Conservation (phyloP, 169 alveolate genomes). For the Cryptosporidium sp. region DNA sequence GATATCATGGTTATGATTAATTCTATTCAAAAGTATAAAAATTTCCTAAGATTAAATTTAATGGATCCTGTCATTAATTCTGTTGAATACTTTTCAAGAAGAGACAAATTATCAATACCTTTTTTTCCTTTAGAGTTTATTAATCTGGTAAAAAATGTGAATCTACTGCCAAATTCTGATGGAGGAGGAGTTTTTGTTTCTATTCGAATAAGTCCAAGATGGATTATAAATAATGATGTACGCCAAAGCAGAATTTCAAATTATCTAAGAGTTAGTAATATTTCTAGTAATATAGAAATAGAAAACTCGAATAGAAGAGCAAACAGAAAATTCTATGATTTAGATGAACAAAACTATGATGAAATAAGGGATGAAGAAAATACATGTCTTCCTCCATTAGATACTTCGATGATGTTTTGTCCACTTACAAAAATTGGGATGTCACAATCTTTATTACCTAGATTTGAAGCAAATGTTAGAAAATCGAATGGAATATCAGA, state of each 20-base stretch:
- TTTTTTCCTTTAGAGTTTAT: conserved; percentile 33
- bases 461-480: conserved; percentile 51
- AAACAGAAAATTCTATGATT: not conserved
- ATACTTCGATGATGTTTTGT: conserved; percentile 59
- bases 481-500: conserved; percentile 39
- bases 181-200: conserved; percentile 56
- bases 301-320: not conserved
- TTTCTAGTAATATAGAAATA: not conserved
- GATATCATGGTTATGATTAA: conserved; percentile 35
- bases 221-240: conserved; percentile 26
- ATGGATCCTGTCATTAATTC: conserved; percentile 48
- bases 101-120: conserved; percentile 44
- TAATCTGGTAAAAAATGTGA: not conserved
- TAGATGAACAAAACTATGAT: conserved; percentile 26
- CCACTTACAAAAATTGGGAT: conserved; percentile 47
- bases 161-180: conserved; percentile 7
- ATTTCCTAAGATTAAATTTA: conserved; percentile 36
- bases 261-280: not conserved
- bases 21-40: conserved; percentile 34
- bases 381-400: conserved; percentile 29
- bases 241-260: conserved; percentile 24
- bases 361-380: conserved; percentile 51
- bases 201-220: conserved; percentile 39
- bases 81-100: conserved; percentile 34
- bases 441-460: conserved; percentile 46